phyloP scores from a whole-genome alignment of 805 yeast species.

The Candida wancherniae region DNA sequence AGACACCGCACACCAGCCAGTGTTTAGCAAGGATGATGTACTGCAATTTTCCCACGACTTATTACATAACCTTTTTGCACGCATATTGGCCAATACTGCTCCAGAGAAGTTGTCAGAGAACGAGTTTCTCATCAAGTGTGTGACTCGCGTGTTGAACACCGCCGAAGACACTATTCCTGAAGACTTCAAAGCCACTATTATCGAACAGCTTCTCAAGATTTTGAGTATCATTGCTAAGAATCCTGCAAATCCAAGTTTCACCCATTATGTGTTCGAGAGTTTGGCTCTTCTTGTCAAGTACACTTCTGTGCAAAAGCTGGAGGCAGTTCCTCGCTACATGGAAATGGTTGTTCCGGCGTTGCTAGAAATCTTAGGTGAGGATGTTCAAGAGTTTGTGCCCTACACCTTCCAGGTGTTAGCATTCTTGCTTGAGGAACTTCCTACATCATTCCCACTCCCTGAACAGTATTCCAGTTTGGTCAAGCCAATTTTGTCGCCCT shows the following conservation, averaged over 20 bases:
- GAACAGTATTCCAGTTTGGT: slow-evolving; percentile 59
- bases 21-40: slow-evolving; percentile 73
- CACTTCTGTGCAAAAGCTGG: slow-evolving; percentile 21
- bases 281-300: slow-evolving; percentile 70
- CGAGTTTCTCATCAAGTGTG: slow-evolving; percentile 85
- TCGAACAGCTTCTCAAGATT: slow-evolving; percentile 66
- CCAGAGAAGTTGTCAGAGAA: slow-evolving; percentile 95
- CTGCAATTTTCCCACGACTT: slow-evolving; percentile 55
- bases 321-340: slow-evolving; percentile 32
- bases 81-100: slow-evolving; percentile 48
- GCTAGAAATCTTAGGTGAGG: slow-evolving; percentile 65
- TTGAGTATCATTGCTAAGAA: slow-evolving; percentile 70
- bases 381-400: slow-evolving; percentile 91
- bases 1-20: slow-evolving; percentile 47
- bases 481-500: slow-evolving; percentile 82
- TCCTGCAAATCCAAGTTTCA: slow-evolving; percentile 93
- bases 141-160: slow-evolving; percentile 75
- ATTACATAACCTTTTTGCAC: slow-evolving; percentile 58
- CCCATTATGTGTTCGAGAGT: slow-evolving; percentile 87
- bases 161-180: slow-evolving; percentile 58
- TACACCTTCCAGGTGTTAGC: slow-evolving; percentile 90
- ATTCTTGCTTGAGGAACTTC: slow-evolving; percentile 61
- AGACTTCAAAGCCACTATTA: slow-evolving; percentile 41
- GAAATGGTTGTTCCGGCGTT: slow-evolving; percentile 60
- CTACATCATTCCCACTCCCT: slow-evolving; percentile 51